Base-by-base conservation (phyloP, 2,329 filamentous ascomycete species). In the Xylariaceae sp. region DNA sequence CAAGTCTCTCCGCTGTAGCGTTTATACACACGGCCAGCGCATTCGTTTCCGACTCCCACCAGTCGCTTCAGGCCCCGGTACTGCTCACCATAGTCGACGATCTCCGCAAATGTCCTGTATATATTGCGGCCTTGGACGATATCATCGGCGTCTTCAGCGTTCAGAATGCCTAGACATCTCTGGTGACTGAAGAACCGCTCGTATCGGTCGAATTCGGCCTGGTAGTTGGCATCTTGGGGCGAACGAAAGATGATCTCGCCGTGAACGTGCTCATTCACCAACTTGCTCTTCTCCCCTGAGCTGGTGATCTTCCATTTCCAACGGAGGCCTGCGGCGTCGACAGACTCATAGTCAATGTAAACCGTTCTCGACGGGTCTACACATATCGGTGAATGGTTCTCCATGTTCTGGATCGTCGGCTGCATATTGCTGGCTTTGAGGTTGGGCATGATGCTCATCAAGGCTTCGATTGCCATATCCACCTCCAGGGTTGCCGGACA, bases 401-500 rank as follows among this genome's bases (percentile, higher is more conserved):
- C 21, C 21, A 23, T 23, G 21, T n/a, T n/a, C n/a, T n/a, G n/a
- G n/a, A n/a, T n/a, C n/a, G n/a, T n/a, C n/a, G n/a, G n/a, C n/a
- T n/a, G n/a, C n/a, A n/a, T n/a, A n/a, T n/a, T n/a, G n/a, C n/a
- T n/a, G n/a, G n/a, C n/a, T n/a, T n/a, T n/a, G n/a, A n/a, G n/a
- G n/a, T n/a, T n/a, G 21, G 53, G 40, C 12, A 40, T 37, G 2
- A 67, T 33, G 32, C 47, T 61, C 2, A 39, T 31, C 0, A 64
- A 27, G 3, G 51, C 44, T 5, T 56, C 51, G 19, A 56, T 44
- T 1, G 38, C 57, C 2, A 67, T 42, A n/a, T 51, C 49, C 2
- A 50, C 18, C 32, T 64, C 34, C 0, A 67, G 32, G 0, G 58
- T 64, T 0, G 49, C 56, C 0, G 66, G 65, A 18, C 50, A 55